Evolutionary conservation across 2,329 filamentous ascomycete genomes (phyloP), one percentile per base, ranked within the genome.

Genomic region (Thermothelomyces thermophilus): DNA sequence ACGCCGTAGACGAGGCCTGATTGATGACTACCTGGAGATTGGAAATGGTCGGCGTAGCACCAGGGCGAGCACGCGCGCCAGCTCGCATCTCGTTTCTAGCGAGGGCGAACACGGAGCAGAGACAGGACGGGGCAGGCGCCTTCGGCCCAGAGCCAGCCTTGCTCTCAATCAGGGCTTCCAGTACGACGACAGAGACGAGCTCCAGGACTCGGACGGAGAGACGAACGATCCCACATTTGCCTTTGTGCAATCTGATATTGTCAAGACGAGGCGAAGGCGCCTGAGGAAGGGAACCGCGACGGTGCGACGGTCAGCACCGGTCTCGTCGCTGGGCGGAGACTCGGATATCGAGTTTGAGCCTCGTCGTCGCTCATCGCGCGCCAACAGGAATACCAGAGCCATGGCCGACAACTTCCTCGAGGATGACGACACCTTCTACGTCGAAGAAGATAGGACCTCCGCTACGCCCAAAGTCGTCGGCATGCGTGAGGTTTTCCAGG

Each of bases 401-500:
- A 76, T 80, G 70, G 62, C 62, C 3, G 83, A 85, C 54, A 67
- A 68, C 2, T 70, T 76, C 2, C 67, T 74, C 1, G 69, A 80
- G 50, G 77, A 86, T 35, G 79, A 85, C 9, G 79, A 86, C 14
- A 69, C 68, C 1, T 71, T 77, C 46, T 77, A 75, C 55, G 60
- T 69, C 2, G 68, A 73, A 0, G 68, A 73, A 0, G 71, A 75
- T 22, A 73, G 67, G 46, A 58, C 68, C 0, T 60, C 65, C 0
- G 67, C 61, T 14, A 69, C 71, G 10, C 72, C 79, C 1, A 82
- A 83, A 65, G 69, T 80, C 36, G 69, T 79, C 11, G 81, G 82
- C 13, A 77, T 90, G 20, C 84, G 81, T 56, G 93, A 97, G 64
- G 66, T 79, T 5, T 97, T 95, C 63, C 74, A 81, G 49, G 73